These are phyloP conservation scores for Aspergillus spinulosporus DNA, from an alignment of 2,329 filamentous ascomycete genomes.

Conservation along the genomic window DNA sequence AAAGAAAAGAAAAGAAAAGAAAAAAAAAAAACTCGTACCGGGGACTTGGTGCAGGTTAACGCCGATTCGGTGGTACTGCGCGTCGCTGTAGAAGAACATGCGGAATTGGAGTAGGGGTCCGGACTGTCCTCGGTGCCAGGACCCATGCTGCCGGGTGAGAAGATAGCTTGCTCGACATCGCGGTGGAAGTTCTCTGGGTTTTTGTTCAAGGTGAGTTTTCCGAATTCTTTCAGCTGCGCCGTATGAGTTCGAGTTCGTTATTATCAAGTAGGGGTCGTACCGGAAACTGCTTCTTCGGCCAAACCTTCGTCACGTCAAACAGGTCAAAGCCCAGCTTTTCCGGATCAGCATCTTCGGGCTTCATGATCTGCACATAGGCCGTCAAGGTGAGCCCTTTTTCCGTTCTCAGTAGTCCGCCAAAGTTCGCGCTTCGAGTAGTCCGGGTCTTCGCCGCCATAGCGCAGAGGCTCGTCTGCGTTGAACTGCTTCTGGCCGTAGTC, in stretches of 20 bases:
- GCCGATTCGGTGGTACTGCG: slow-evolving; percentile 55
- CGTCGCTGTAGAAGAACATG: slow-evolving; percentile 54
- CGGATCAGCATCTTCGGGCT: slow-evolving; percentile 48
- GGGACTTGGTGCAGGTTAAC: slow-evolving; percentile 38
- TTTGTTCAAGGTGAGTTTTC: slow-evolving; percentile 54
- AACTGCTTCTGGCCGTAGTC: slow-evolving; percentile 52
- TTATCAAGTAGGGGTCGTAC: background rate
- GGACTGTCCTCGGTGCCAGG: slow-evolving; percentile 54
- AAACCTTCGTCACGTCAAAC: slow-evolving; percentile 57
- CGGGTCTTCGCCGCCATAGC: slow-evolving; percentile 51
- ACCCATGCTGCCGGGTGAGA: slow-evolving; percentile 54
- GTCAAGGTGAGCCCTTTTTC: slow-evolving; percentile 30
- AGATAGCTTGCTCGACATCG: slow-evolving; percentile 55
- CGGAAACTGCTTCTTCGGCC: slow-evolving; percentile 35
- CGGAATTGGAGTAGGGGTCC: slow-evolving; percentile 52
- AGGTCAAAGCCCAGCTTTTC: slow-evolving; percentile 54
- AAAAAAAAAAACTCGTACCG: background rate
- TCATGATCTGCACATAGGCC: slow-evolving; percentile 42
- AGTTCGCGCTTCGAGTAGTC: slow-evolving; percentile 53
- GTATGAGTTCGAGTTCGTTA: background rate
- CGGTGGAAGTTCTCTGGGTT: slow-evolving; percentile 55
- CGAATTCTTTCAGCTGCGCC: slow-evolving; percentile 46
- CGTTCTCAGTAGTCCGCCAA: slow-evolving; percentile 46
- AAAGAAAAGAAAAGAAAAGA: no score
- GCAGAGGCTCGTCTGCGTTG: slow-evolving; percentile 47